These are phyloP conservation scores for Apiosordaria backusii DNA, from an alignment of 495 filamentous ascomycete species.

Conservation along the genomic window DNA sequence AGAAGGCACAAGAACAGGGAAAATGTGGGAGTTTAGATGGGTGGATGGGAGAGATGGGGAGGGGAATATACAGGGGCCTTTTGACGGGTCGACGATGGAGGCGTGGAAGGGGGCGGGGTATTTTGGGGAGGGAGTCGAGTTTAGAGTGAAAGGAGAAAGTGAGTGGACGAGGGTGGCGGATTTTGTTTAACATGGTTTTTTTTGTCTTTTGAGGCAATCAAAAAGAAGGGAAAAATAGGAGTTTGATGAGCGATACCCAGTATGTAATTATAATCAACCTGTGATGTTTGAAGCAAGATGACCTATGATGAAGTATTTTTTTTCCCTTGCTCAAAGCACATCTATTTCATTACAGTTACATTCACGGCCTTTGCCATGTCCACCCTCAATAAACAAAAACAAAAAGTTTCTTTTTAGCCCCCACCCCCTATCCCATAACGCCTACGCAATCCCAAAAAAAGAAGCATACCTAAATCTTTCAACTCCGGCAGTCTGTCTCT, in stretches of 20 bases:
- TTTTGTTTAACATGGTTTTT: constrained; percentile 51
- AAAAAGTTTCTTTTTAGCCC: not conserved
- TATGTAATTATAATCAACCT: not conserved
- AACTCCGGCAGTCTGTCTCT: too few species aligned
- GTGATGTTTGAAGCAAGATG: not conserved
- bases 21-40: constrained; percentile 91
- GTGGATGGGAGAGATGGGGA: constrained; percentile 78
- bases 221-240: not conserved
- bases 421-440: not conserved
- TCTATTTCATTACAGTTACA: constrained; percentile 1
- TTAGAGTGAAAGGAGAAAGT: constrained; percentile 59
- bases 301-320: too few species aligned
- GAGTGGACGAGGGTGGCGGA: constrained; percentile 59
- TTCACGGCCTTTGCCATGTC: not conserved
- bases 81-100: constrained; percentile 76
- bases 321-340: not conserved
- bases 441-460: constrained; percentile 3
- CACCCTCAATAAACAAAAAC: not conserved
- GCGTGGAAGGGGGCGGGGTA: constrained; percentile 89
- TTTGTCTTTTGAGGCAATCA: not conserved
- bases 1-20: constrained; percentile 23
- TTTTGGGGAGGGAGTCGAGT: constrained; percentile 92
- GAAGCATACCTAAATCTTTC: not conserved
- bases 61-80: constrained; percentile 68
- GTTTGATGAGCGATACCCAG: not conserved